phyloP scores from a whole-genome alignment of 2,329 filamentous ascomycete species.

The Pseudogymnoascus sp. region DNA sequence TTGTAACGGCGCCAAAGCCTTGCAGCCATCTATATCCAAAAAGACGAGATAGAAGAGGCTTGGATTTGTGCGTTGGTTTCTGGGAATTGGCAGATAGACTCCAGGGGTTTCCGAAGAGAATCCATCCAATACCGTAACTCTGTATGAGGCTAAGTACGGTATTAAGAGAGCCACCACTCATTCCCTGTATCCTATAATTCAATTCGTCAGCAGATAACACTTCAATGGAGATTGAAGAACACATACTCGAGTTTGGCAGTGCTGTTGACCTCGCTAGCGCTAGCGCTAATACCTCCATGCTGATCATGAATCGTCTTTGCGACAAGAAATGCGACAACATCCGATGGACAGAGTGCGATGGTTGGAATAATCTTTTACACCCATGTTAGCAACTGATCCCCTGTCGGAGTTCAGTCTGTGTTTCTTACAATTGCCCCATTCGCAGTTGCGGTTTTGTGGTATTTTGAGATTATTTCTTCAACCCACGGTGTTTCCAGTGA shows the following conservation, averaged over 20 bases:
- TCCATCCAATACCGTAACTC: constrained; percentile 7
- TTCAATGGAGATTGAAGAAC: neutral
- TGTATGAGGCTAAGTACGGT: constrained; percentile 9
- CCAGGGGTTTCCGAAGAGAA: constrained; percentile 8
- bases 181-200: neutral
- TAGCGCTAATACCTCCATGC: neutral
- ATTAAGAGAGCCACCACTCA: constrained; percentile 11
- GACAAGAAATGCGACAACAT: constrained; percentile 9
- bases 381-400: neutral
- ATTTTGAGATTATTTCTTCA: constrained; percentile 13
- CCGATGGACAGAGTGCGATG: constrained; percentile 11
- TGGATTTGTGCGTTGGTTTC: neutral
- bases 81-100: neutral
- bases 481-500: constrained; percentile 15
- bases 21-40: constrained; percentile 7
- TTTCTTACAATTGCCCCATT: constrained; percentile 12
- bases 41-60: neutral
- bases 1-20: constrained; percentile 7
- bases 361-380: constrained; percentile 12
- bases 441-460: constrained; percentile 9
- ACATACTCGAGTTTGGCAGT: constrained; percentile 12
- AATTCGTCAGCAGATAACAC: neutral
- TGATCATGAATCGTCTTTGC: constrained; percentile 2
- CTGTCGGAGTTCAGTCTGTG: too few species aligned
- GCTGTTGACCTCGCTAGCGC: constrained; percentile 12